phyloP scores from a whole-genome alignment of 208 protist species.

The Jaenimonas drosophilae region DNA sequence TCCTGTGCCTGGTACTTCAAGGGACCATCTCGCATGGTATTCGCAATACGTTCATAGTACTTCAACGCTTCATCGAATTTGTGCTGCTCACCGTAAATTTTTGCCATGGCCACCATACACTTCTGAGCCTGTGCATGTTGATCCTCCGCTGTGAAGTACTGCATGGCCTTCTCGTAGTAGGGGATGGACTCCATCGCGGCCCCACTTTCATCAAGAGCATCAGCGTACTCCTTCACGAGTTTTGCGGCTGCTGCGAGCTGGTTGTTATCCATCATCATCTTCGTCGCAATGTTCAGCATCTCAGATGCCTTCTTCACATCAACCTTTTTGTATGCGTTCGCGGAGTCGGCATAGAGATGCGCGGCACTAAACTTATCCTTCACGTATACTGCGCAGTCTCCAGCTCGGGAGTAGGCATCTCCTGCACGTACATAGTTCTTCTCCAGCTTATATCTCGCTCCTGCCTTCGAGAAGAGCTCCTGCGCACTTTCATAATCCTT shows the following conservation, averaged over 20 bases:
- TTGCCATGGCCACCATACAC: constrained; percentile 75
- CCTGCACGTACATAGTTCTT: constrained; percentile 69
- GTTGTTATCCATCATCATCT: constrained; percentile 68
- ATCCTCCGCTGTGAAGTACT: constrained; percentile 80
- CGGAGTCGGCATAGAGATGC: constrained; percentile 40
- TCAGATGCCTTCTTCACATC: constrained; percentile 42
- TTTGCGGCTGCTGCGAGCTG: constrained; percentile 42
- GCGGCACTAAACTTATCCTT: constrained; percentile 30
- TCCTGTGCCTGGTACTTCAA: constrained; percentile 85
- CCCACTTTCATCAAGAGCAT: constrained; percentile 40
- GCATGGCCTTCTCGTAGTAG: constrained; percentile 67
- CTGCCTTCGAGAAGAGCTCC: constrained; percentile 74
- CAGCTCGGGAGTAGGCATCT: constrained; percentile 56
- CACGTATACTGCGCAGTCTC: constrained; percentile 54
- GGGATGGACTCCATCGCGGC: constrained; percentile 48
- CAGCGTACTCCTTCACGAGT: constrained; percentile 63
- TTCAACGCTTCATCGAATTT: constrained; percentile 71
- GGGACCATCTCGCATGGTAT: constrained; percentile 52
- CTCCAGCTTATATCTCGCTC: constrained; percentile 53
- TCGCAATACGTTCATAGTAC: constrained; percentile 71
- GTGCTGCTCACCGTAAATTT: constrained; percentile 68
- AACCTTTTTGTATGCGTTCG: constrained; percentile 48
- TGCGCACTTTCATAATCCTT: constrained; percentile 74
- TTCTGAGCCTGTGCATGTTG: constrained; percentile 56
- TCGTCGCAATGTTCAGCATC: constrained; percentile 56